Evolutionary conservation across 306 rosid species (phyloP).

Genomic region (Dryas octopetala): DNA sequence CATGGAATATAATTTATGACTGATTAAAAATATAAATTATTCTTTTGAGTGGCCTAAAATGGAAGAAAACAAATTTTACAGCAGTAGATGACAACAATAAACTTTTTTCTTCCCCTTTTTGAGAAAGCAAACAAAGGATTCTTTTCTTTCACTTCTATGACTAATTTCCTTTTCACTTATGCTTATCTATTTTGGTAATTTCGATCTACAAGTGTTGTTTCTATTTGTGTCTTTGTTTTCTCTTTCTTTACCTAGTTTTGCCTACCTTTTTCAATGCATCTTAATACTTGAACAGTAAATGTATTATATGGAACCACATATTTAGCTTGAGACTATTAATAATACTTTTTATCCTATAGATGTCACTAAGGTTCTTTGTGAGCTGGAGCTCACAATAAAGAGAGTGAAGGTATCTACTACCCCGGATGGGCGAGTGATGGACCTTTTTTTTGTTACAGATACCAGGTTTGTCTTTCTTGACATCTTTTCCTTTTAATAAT

Average conservation of each 20-base stretch:
- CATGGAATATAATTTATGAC: not conserved
- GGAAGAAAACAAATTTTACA: not conserved
- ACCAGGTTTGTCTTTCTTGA: slow-evolving; percentile 45
- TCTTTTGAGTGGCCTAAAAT: not conserved
- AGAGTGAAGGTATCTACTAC: slow-evolving; percentile 61
- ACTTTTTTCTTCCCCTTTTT: not conserved
- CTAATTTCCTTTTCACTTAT: not conserved
- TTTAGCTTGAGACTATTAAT: not conserved
- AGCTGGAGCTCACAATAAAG: slow-evolving; percentile 53
- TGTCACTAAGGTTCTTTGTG: slow-evolving; percentile 55
- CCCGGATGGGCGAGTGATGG: slow-evolving; percentile 63
- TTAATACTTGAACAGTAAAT: not conserved
- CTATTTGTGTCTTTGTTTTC: not conserved
- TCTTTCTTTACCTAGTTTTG: not conserved
- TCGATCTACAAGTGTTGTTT: not conserved
- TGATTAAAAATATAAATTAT: not conserved
- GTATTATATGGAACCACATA: not conserved
- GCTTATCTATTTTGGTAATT: not conserved
- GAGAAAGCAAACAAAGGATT: not conserved
- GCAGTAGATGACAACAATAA: not conserved
- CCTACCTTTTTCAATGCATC: not conserved
- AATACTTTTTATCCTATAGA: slow-evolving; percentile 26
- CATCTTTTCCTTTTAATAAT: not conserved
- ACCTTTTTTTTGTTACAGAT: slow-evolving; percentile 60
- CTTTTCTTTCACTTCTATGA: not conserved